Evolutionary conservation across 2,329 filamentous ascomycete genomes (phyloP), one percentile per base, ranked within the genome.

Genomic region (Apiospora marii): DNA sequence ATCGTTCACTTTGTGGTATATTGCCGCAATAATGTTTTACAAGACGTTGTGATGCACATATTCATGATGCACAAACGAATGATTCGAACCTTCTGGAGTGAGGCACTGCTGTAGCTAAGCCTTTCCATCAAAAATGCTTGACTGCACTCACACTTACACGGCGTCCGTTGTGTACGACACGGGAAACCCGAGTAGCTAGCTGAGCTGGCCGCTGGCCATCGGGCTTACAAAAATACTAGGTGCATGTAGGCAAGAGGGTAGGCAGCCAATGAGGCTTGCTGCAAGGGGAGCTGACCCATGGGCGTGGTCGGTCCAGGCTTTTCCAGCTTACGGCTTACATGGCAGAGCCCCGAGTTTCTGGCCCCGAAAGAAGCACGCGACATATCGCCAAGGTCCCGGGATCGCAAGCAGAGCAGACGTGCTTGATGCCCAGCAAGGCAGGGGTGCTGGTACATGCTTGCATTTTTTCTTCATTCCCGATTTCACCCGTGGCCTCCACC

Each of bases 111-210:
- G 58, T 41, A 41, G 34, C 58, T 24, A 64, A 64, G 58, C 58
- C 58, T 64, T 64, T 64, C 58, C 34, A 41, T 64, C 58, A 64
- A 64, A 64, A 64, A 64, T 64, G 58, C 58, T 64, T 64, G 58
- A 64, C 30, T 64, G n/a, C 58, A 41, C 53, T 58, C 19, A n/a
- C 22, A 64, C 53, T 41, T 64, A 64, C 58, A 64, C 34, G 58
- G 22, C 58, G 58, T 64, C 58, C 58, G 53, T 34, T 19, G 10
- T 64, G 58, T 64, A 22, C 34, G 22, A 37, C 53, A 30, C 30
- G 19, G 19, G 19, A 34, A 64, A n/a, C 53, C 53, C 53, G 53
- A 64, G 58, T 64, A 64, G 19, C 34, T 64, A n/a, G 58, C 58
- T 64, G 58, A 61, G 58, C 34, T 41, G 58, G 34, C 58, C n/a